phyloP scores from a whole-genome alignment of 139 green algal species.

The Diplosphaera chodatii region DNA sequence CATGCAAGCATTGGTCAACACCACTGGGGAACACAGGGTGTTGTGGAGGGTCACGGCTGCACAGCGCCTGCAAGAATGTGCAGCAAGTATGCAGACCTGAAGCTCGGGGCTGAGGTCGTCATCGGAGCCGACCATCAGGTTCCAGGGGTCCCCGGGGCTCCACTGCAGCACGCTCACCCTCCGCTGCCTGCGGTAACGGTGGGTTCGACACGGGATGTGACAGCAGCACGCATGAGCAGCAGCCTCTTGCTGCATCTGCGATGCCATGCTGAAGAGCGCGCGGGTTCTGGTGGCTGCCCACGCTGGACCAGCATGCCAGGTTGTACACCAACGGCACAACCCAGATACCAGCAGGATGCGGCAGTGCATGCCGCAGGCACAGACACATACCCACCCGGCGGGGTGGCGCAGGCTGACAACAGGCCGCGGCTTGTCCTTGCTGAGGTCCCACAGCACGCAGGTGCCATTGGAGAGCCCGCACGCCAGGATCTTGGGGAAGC shows the following conservation, averaged over 20 bases:
- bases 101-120: constrained; percentile 85
- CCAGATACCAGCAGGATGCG: too few relatives aligned
- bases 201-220: too few relatives aligned
- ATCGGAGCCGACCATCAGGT: constrained; percentile 92
- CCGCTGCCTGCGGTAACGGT: background rate
- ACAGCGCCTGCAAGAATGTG: too few relatives aligned
- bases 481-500: constrained; percentile 95
- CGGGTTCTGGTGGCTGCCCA: too few relatives aligned
- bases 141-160: constrained; percentile 87
- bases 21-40: too few relatives aligned
- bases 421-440: constrained; percentile 70
- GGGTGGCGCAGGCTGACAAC: constrained; percentile 83
- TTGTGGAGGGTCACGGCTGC: too few relatives aligned
- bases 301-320: too few relatives aligned
- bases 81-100: constrained; percentile 34
- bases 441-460: constrained; percentile 91
- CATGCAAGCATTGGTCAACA: background rate
- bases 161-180: constrained; percentile 64
- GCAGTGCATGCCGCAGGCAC: too few relatives aligned
- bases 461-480: constrained; percentile 55
- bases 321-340: too few relatives aligned
- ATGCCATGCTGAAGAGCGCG: too few relatives aligned
- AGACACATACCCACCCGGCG: constrained; percentile 55
- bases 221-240: too few relatives aligned
- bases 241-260: too few relatives aligned